Evolutionary conservation across 1,284 basidiomycete species (phyloP), one percentile per base, ranked within the genome.

Genomic region (Malassezia japonica): DNA sequence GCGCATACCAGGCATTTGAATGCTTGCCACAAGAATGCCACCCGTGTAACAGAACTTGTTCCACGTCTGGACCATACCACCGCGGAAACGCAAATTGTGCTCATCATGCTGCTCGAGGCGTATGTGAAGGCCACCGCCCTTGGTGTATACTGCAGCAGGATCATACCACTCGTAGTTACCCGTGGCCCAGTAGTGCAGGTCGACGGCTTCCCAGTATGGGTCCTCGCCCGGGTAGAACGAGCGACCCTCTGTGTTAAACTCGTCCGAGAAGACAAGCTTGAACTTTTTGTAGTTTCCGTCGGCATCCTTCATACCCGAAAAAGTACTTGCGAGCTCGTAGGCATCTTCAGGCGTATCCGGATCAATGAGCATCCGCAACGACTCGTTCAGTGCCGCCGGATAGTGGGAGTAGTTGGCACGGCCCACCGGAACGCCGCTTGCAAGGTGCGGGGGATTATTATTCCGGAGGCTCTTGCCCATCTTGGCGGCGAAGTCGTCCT

Each of bases 21-120:
- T 82, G 1, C 60, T 50, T 4, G 46, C 81, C 70, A 91, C 87
- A 49, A 95, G 78, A 69, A 89, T 89, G 1, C 89, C 91, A 0
- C 86, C 87, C 3, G 84, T 92, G 74, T 92, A 95, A 75, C 91
- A 94, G 56, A 95, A 86, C 74, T 94, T 88, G 73, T 89, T 89
- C 87, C 87, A 79, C 0, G 74, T 70, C 47, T 75, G 75, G 12
- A 78, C 57, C 74, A 78, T 76, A 23, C 77, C 79, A 29, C 88
- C 8, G 79, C 79, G 64, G 58, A 70, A 69, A 62, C 86, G 75
- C 56, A 94, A 77, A 46, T 79, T 81, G 72, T 94, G 83, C 34
- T 62, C 61, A 9, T 49, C 41, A 18, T 59, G 53, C 57, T 70
- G 49, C 28, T 54, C 56, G 9, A 67, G 53, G 0, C 84, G 87